Base-by-base conservation (phyloP, 306 rosid genomes). In the Sicyos edulis region DNA sequence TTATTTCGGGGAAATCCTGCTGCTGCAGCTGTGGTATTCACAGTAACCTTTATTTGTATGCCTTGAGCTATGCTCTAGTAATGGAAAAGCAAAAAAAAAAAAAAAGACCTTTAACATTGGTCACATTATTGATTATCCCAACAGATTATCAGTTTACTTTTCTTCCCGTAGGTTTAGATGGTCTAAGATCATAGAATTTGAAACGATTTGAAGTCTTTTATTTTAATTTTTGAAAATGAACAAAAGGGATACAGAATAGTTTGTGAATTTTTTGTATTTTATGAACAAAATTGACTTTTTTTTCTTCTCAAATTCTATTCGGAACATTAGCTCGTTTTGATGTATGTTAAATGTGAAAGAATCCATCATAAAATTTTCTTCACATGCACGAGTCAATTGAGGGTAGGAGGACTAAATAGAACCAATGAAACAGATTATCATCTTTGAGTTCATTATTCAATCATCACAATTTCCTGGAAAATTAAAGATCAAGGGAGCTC, bases 1-100 rank as follows among this genome's bases (percentile, higher is more conserved):
- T 74, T 93, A 34, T 88, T 82, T 80, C 85, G 80, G 76, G 99
- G 99, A 81, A 91, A 83, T 74, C 99, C 99, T 77, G 90, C 87
- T 47, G 96, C 97, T 71, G 97, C 97, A 52, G 80, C 95, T 3
- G 99, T 93, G 96, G 99, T 92, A 78, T 55, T 70, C 45, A 71
- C 17, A 12, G 20, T 59, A 45, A n/a, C 45, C 50, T 61, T 6
- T 13, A 69, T 74, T 73, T 73, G n/a, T 21, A 19, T 74, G 34
- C 34, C 73, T 73, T 10, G 11, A 62, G 71, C 26, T 64, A 16
- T 65, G 53, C n/a, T 65, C 32, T 16, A 61, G 14, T 64, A 26
- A 40, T 40, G 32, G 54, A 42, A 17, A 40, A 65, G n/a, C 44
- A 44, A 40, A 65, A 5, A 37, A 37, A 37, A 19, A 70, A 26